A percentile compares a stretch with the other conserved stretches of the same genome.
Evolutionary conservation across 306 rosid genomes (phyloP).

Genomic region (Vicia sativa): DNA sequence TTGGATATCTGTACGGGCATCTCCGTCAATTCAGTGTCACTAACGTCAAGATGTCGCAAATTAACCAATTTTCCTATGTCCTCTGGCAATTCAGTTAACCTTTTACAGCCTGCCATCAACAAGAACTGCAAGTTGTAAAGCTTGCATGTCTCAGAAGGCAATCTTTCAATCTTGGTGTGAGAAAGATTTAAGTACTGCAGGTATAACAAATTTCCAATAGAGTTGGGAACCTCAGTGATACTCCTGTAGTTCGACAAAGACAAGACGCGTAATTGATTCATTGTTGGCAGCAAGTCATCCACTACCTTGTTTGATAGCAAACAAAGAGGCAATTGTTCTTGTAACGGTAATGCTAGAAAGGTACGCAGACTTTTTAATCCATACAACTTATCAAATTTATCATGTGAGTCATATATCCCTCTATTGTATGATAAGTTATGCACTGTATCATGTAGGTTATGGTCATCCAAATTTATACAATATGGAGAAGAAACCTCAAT

Average conservation of each 20-base stretch:
- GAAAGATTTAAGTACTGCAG: neutral
- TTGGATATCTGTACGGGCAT: neutral
- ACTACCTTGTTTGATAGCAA: neutral
- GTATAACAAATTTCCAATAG: slow-evolving; percentile 25
- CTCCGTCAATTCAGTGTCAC: neutral
- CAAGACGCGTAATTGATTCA: slow-evolving; percentile 27
- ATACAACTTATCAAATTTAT: neutral
- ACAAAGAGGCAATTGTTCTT: no score
- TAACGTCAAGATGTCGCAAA: neutral
- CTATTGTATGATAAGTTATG: slow-evolving; percentile 28
- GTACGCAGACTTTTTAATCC: neutral
- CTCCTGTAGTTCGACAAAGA: neutral
- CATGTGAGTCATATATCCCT: neutral
- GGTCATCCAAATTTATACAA: no score
- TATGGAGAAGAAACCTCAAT: neutral
- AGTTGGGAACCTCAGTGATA: neutral
- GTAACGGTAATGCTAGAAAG: neutral
- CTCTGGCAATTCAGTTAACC: neutral
- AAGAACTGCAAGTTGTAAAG: slow-evolving; percentile 36
- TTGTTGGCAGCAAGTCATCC: neutral
- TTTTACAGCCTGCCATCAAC: neutral
- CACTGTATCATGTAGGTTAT: neutral
- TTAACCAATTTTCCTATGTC: slow-evolving; percentile 5
- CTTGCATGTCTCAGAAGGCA: slow-evolving; percentile 1
- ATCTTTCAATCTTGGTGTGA: neutral